phyloP scores from a whole-genome alignment of 1,139 yeast species.

The Candida labiduridarum region DNA sequence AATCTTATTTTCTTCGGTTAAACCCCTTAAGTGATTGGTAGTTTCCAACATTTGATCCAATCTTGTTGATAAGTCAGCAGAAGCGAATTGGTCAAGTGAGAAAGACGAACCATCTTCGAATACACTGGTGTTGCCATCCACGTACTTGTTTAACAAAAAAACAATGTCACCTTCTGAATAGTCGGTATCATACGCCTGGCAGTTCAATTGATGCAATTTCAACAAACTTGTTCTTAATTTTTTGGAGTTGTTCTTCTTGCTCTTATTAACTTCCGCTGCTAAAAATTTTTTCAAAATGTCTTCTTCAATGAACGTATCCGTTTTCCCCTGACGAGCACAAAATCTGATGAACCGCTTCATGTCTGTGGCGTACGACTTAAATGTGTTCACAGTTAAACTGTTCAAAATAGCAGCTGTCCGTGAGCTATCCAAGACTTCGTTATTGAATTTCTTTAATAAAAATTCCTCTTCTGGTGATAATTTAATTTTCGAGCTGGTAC shows the following conservation, averaged over 20 bases:
- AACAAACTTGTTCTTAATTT: slow-evolving; percentile 17
- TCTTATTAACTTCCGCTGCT: slow-evolving; percentile 13
- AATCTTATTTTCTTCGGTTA: slow-evolving; percentile 15
- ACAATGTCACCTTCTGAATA: slow-evolving; percentile 55
- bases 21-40: slow-evolving; percentile 13
- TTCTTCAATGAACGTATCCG: slow-evolving; percentile 14
- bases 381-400: slow-evolving; percentile 16
- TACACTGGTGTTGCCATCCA: slow-evolving; percentile 6
- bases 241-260: slow-evolving; percentile 11
- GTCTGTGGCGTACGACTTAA: slow-evolving; percentile 19
- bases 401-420: slow-evolving; percentile 12
- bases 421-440: slow-evolving; percentile 14
- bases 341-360: slow-evolving; percentile 16
- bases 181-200: slow-evolving; percentile 16
- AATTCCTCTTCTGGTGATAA: slow-evolving; percentile 12
- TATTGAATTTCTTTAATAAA: slow-evolving; percentile 16
- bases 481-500: slow-evolving; percentile 16
- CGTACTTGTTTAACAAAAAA: slow-evolving; percentile 39
- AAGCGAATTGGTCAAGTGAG: neutral
- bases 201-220: slow-evolving; percentile 18
- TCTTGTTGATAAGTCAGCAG: slow-evolving; percentile 10
- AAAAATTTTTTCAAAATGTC: slow-evolving; percentile 16
- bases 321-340: slow-evolving; percentile 18
- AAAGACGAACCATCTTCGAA: neutral
- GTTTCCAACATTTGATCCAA: slow-evolving; percentile 13